Evolutionary conservation across 2,329 filamentous ascomycete genomes (phyloP), one percentile per base, ranked within the genome.

Genomic region (Proliferodiscus dingleyae): DNA sequence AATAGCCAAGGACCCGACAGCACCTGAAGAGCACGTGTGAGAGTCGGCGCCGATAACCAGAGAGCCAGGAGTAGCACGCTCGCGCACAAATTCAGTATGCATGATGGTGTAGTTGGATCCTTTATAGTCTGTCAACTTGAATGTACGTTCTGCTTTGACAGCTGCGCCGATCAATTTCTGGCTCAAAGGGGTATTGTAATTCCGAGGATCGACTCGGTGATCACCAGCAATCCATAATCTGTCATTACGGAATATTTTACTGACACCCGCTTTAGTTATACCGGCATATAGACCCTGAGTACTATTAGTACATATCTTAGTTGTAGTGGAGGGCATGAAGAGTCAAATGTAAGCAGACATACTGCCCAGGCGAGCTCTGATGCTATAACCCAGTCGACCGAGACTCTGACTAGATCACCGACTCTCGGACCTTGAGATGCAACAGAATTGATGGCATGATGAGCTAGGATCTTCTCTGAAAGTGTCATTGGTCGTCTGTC

Each of bases 211-310:
- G 3, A 74, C 70, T 3, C 69, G 63, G 49, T 75, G 71, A 52
- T 75, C 73, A 2, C 68, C 68, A 0, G 71, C 71, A 5, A 76
- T 62, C 72, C 72, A 75, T 51, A 75, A 68, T 0, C 72, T 60
- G 49, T 74, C 71, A 42, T 74, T 75, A 7, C 72, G 68, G 47
- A 66, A 73, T n/a, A 72, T 69, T 3, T n/a, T 15, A 6, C 18
- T 15, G 2, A 15, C 30, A n/a, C 66, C 64, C 1, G 69, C 68
- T 10, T 57, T 51, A 3, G 68, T 67, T 6, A 74, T 53, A 3
- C 56, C 42, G 4, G 69, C 58, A 50, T 71, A 70, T 3, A 65
- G 21, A 13, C n/a, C 11, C 15, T 37, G 5, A 26, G 47, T n/a
- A n/a, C n/a, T n/a, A n/a, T n/a, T n/a, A n/a, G n/a, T n/a, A n/a